Base-by-base conservation (phyloP, 2,329 filamentous ascomycete species). In the Dryadomyces quercus-mongolicae region DNA sequence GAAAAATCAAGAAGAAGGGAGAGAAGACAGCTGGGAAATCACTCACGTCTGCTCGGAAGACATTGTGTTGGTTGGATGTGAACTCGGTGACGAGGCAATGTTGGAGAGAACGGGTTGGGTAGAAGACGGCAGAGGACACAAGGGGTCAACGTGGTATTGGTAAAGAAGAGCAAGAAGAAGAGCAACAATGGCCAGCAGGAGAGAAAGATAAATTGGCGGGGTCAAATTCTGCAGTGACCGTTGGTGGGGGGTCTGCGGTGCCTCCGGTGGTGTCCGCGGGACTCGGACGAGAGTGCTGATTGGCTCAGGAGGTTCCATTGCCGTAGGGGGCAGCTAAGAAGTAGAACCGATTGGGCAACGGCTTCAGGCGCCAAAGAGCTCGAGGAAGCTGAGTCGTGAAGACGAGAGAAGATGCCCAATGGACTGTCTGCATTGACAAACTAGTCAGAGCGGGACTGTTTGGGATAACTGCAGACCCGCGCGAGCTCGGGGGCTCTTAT, bases 41-140 rank as follows among this genome's bases (percentile, higher is more conserved):
- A 40, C 86, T 74, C 76, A 95, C 89, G 90, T 95, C 80, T 92
- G 87, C 78, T 94, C 89, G 74, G 72, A 65, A 76, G 87, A 80
- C 83, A 86, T 86, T 69, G 69, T 82, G 75, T 61, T 59, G 58
- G 63, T 56, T 61, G 59, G 61, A 60, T 59, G 63, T 63, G 51
- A 16, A 40, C 51, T 42, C 36, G 52, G 45, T 60, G 52, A 58
- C 31, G 53, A 52, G 54, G 42, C 48, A 71, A n/a, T 60, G 74
- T 72, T 49, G n/a, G 42, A 31, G 53, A 49, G 49, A 51, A 31
- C 49, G 36, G 36, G 21, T 34, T 58, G 53, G 43, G 53, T 15
- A 36, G 44, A 45, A 50, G 46, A 54, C 54, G 43, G 50, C 47
- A 47, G 31, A 34, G 48, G 50, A 54, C 44, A 55, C 18, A 49